phyloP scores from a whole-genome alignment of 2,329 filamentous ascomycete species.

The Ophiosphaerella herpotricha region DNA sequence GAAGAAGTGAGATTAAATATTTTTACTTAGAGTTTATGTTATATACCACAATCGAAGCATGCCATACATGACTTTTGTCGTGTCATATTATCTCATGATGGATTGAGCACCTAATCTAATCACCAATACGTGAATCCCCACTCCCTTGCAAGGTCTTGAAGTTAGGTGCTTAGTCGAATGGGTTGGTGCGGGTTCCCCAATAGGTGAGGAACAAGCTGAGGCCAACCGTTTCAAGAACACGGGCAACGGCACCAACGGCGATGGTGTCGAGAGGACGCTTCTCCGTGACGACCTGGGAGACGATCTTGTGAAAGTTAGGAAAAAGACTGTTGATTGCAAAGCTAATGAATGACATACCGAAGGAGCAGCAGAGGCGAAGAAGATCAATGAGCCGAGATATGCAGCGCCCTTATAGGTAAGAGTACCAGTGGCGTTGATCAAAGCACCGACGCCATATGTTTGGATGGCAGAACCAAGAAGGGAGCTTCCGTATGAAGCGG shows the following conservation, averaged over 20 bases:
- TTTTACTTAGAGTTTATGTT: slow-evolving; percentile 31
- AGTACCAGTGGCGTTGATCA: slow-evolving; percentile 89
- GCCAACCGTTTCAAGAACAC: slow-evolving; percentile 90
- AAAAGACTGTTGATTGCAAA: neutral
- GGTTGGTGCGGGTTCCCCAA: slow-evolving; percentile 96
- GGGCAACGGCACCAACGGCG: slow-evolving; percentile 80
- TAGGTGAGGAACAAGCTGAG: slow-evolving; percentile 91
- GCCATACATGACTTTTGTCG: slow-evolving; percentile 22
- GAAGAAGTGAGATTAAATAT: slow-evolving; percentile 2
- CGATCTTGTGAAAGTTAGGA: slow-evolving; percentile 63
- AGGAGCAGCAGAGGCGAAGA: slow-evolving; percentile 86
- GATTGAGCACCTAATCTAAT: slow-evolving; percentile 33
- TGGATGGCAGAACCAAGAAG: slow-evolving; percentile 87
- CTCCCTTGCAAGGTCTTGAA: slow-evolving; percentile 16
- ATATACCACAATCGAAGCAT: slow-evolving; percentile 33
- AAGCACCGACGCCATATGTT: slow-evolving; percentile 84
- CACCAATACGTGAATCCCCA: slow-evolving; percentile 27
- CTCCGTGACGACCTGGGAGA: slow-evolving; percentile 85
- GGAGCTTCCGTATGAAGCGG: slow-evolving; percentile 87
- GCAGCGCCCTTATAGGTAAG: slow-evolving; percentile 96
- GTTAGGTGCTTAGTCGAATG: slow-evolving; percentile 70
- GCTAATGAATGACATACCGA: slow-evolving; percentile 62
- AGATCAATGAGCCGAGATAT: slow-evolving; percentile 89
- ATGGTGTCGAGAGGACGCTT: slow-evolving; percentile 91
- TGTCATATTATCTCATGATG: slow-evolving; percentile 27